Conservation (phyloP, 495 filamentous ascomycete genomes). For the Durotheca rogersii region DNA sequence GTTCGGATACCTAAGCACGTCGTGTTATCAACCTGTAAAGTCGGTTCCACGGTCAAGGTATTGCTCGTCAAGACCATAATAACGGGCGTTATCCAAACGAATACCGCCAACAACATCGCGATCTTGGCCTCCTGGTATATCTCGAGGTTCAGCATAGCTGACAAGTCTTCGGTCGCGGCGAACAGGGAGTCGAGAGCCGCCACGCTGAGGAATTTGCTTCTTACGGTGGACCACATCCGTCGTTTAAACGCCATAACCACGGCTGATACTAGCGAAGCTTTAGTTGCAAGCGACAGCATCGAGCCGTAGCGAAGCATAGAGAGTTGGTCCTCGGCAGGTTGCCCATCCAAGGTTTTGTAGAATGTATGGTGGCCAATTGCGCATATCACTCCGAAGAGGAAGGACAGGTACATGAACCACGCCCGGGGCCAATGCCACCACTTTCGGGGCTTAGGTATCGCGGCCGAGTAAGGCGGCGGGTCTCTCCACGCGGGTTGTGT, state of each 20-base stretch:
- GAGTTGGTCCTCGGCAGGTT: slow-evolving; percentile 35
- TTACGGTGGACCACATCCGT: slow-evolving; percentile 41
- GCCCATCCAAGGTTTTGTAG: slow-evolving; percentile 35
- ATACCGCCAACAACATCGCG: slow-evolving; percentile 35
- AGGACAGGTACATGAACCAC: slow-evolving; percentile 40
- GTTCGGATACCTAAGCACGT: slow-evolving; percentile 35
- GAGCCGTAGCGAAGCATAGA: slow-evolving; percentile 45
- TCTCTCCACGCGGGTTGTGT: slow-evolving; percentile 15
- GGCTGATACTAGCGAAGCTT: slow-evolving; percentile 40
- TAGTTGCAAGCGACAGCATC: slow-evolving; percentile 36
- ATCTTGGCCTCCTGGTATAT: slow-evolving; percentile 37
- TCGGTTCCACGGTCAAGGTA: slow-evolving; percentile 37
- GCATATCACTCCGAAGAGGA: slow-evolving; percentile 36
- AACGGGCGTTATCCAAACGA: slow-evolving; percentile 40
- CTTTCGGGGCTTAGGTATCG: background rate
- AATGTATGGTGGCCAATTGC: slow-evolving; percentile 40
- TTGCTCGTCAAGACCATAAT: slow-evolving; percentile 42
- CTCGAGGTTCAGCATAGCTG: slow-evolving; percentile 35
- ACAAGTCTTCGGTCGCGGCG: slow-evolving; percentile 36
- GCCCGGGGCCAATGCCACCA: slow-evolving; percentile 26
- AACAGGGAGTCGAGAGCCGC: slow-evolving; percentile 41
- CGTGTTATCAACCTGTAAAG: slow-evolving; percentile 5
- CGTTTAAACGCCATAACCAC: slow-evolving; percentile 37
- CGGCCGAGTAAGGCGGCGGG: slow-evolving; percentile 15
- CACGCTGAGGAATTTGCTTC: slow-evolving; percentile 35